Conservation (phyloP, 129 eudicot species). For the Tanacetum coccineum region DNA sequence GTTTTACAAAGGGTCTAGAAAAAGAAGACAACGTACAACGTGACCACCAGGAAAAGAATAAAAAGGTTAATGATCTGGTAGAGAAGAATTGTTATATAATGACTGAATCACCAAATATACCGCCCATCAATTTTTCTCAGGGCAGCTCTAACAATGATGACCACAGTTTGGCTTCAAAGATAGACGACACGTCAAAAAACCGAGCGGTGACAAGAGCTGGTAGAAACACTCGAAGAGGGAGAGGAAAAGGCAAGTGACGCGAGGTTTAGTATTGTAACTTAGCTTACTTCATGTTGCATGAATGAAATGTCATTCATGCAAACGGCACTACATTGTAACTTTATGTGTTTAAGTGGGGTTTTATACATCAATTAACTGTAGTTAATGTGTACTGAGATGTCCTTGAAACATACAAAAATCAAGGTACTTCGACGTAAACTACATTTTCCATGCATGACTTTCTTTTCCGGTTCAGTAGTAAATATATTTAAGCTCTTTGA, state of each 20-base stretch:
- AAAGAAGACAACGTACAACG: constrained; percentile 12
- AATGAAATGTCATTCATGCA: constrained; percentile 10
- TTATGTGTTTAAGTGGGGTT: too few species aligned
- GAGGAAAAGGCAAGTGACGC: constrained; percentile 22
- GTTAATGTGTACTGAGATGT: too few species aligned
- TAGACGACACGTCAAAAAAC: constrained; percentile 16
- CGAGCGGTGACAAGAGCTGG: constrained; percentile 22
- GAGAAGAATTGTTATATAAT: constrained; percentile 22
- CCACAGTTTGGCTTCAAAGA: constrained; percentile 17
- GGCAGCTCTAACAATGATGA: constrained; percentile 16
- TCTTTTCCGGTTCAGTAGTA: too few species aligned
- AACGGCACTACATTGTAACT: constrained; percentile 11
- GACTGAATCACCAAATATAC: constrained; percentile 22
- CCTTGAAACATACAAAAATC: too few species aligned
- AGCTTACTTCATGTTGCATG: constrained; percentile 2
- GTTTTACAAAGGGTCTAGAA: constrained; percentile 31
- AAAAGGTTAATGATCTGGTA: constrained; percentile 3
- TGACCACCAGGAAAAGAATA: constrained; percentile 18
- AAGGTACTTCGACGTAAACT: too few species aligned
- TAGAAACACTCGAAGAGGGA: constrained; percentile 22
- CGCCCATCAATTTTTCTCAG: constrained; percentile 18
- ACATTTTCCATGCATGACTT: too few species aligned
- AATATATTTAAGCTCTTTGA: too few species aligned
- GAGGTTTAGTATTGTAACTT: constrained; percentile 13
- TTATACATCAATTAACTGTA: too few species aligned